These are phyloP conservation scores for Aspergillus aculeatus DNA, from an alignment of 2,329 filamentous ascomycete species.

Conservation along the genomic window DNA sequence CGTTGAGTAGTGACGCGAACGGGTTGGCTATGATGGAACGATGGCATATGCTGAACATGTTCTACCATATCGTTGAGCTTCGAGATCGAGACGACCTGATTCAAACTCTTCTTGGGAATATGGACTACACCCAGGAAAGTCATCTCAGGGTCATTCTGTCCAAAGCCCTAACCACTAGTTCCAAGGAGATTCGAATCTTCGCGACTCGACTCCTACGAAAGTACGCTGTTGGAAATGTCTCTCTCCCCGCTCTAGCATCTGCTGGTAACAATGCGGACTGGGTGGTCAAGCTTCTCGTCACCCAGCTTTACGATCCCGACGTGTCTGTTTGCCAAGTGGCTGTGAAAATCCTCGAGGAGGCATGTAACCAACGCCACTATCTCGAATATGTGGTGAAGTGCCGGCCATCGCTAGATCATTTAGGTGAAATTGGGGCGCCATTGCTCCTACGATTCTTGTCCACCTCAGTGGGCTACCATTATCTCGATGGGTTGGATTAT, in stretches of 20 bases:
- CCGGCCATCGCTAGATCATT: conserved; percentile 85
- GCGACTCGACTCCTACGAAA: conserved; percentile 83
- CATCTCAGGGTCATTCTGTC: conserved; percentile 90
- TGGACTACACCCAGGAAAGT: conserved; percentile 85
- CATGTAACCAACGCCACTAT: conserved; percentile 87
- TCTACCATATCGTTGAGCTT: conserved; percentile 95
- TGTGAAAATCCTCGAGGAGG: conserved; percentile 95
- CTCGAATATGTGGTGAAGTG: conserved; percentile 97
- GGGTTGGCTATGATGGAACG: conserved; percentile 87
- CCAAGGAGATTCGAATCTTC: conserved; percentile 86
- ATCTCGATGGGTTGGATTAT: conserved; percentile 93
- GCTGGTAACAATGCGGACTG: conserved; percentile 73
- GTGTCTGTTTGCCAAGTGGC: conserved; percentile 95
- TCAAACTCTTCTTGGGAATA: conserved; percentile 80
- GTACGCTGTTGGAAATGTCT: conserved; percentile 67
- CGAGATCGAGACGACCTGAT: conserved; percentile 89
- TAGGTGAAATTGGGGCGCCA: conserved; percentile 94
- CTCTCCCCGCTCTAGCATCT: conserved; percentile 33
- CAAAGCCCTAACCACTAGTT: conserved; percentile 87
- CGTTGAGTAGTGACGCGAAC: conserved; percentile 76
- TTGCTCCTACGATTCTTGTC: conserved; percentile 88
- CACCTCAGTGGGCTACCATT: conserved; percentile 95
- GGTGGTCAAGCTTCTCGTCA: conserved; percentile 96
- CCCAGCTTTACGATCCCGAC: conserved; percentile 94
- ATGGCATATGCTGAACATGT: conserved; percentile 99